phyloP scores from a whole-genome alignment of 495 filamentous ascomycete genomes.

The Patellaria atrata region DNA sequence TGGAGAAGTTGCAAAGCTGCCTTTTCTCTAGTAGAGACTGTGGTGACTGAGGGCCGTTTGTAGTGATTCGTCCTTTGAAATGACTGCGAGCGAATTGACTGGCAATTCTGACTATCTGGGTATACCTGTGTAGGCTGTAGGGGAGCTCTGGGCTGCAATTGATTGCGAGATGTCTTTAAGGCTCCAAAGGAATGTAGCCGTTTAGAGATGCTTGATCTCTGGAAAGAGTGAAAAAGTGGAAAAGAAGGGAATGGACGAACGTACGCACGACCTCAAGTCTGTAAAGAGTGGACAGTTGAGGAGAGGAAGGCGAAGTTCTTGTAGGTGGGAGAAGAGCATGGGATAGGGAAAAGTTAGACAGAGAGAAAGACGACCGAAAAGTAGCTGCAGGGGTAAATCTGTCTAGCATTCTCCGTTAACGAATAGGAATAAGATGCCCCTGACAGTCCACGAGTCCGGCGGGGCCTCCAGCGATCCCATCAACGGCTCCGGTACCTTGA shows the following conservation, averaged over 20 bases:
- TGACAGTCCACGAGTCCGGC: neutral
- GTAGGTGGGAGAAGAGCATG: neutral
- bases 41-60: neutral
- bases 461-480: neutral
- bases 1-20: neutral
- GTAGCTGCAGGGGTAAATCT: conserved; percentile 1
- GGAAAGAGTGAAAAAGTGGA: neutral
- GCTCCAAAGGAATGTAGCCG: conserved; percentile 4
- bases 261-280: conserved; percentile 9
- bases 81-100: conserved; percentile 4
- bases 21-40: neutral
- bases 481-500: neutral
- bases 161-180: neutral
- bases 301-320: conserved; percentile 3
- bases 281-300: conserved; percentile 7
- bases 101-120: conserved; percentile 6
- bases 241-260: conserved; percentile 5
- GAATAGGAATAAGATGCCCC: neutral
- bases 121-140: neutral
- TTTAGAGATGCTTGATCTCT: conserved; percentile 5
- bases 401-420: neutral
- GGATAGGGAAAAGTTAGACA: neutral
- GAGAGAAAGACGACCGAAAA: neutral
- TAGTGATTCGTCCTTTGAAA: neutral
- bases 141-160: neutral